These are phyloP conservation scores for Garcia nutans DNA, from an alignment of 345 rosid species.

Conservation along the genomic window DNA sequence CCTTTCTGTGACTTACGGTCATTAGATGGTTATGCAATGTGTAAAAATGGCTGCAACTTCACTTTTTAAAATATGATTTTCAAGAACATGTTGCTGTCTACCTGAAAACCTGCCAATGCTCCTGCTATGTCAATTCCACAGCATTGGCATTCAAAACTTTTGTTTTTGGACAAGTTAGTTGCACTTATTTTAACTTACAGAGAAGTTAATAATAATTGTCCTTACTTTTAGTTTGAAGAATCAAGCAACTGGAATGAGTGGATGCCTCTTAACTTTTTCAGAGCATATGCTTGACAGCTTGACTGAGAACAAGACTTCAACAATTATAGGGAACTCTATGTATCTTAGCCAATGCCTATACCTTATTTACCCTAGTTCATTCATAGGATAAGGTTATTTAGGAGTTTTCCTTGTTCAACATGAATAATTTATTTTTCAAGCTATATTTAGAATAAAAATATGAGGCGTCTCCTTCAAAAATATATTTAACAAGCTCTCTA, in stretches of 20 bases:
- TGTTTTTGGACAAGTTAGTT: conserved; percentile 59
- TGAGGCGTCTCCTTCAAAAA: no score
- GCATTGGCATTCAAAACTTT: conserved; percentile 74
- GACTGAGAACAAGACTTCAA: background rate
- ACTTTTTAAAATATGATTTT: conserved; percentile 21
- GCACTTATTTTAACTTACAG: background rate
- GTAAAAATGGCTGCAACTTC: background rate
- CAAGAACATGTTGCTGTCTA: conserved; percentile 47
- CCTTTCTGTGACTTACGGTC: background rate
- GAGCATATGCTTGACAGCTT: background rate
- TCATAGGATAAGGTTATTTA: no score
- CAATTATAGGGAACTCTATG: background rate
- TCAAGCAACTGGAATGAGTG: background rate
- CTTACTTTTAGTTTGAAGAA: background rate
- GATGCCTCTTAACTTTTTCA: background rate
- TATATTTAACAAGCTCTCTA: no score
- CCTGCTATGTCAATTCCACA: conserved; percentile 74
- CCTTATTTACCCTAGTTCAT: no score
- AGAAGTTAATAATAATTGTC: background rate
- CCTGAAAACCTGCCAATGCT: conserved; percentile 74
- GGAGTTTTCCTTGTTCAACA: no score
- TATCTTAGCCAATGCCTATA: no score
- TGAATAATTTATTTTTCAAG: no score
- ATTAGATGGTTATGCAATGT: background rate
- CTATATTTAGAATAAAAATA: no score